Conservation (phyloP, 2,329 filamentous ascomycete species). For the Colletotrichum endophyticum region DNA sequence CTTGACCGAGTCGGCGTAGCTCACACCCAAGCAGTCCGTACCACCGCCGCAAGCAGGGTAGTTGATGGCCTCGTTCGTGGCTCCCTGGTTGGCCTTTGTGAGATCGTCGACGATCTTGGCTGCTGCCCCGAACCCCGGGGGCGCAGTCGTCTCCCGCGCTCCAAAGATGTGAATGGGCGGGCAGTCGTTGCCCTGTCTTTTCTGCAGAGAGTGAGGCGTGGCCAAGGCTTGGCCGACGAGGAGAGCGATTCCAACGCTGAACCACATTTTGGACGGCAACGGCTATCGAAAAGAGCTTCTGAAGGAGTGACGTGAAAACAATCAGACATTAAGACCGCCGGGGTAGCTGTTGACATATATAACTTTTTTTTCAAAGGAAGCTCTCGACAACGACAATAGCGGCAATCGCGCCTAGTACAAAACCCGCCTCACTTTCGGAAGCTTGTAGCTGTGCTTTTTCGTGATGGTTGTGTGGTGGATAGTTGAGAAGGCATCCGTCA, state of each 20-base stretch:
- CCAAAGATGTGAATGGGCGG: slow-evolving; percentile 50
- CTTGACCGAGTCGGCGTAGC: slow-evolving; percentile 63
- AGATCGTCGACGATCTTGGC: slow-evolving; percentile 56
- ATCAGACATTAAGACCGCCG: not conserved
- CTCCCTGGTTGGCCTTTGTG: slow-evolving; percentile 49
- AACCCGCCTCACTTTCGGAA: not conserved
- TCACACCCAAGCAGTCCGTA: slow-evolving; percentile 59
- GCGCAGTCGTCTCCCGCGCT: slow-evolving; percentile 53
- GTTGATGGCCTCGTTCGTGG: slow-evolving; percentile 58
- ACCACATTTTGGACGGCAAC: slow-evolving; percentile 1
- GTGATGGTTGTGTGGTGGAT: not conserved
- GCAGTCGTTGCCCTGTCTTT: slow-evolving; percentile 27
- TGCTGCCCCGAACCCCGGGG: slow-evolving; percentile 57
- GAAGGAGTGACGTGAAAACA: not conserved
- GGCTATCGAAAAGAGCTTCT: not conserved
- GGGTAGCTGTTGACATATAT: not conserved
- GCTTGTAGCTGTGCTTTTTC: not conserved
- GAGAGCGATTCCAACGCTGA: not conserved
- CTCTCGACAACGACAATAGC: not conserved
- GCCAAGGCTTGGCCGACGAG: slow-evolving; percentile 10
- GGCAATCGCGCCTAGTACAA: not conserved
- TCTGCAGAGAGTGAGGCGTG: not conserved
- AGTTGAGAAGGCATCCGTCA: not conserved
- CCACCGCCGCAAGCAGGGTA: slow-evolving; percentile 70
- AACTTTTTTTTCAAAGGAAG: not conserved